These are phyloP conservation scores for Pterulicium gracile DNA, from an alignment of 1,284 basidiomycete genomes.

Conservation along the genomic window DNA sequence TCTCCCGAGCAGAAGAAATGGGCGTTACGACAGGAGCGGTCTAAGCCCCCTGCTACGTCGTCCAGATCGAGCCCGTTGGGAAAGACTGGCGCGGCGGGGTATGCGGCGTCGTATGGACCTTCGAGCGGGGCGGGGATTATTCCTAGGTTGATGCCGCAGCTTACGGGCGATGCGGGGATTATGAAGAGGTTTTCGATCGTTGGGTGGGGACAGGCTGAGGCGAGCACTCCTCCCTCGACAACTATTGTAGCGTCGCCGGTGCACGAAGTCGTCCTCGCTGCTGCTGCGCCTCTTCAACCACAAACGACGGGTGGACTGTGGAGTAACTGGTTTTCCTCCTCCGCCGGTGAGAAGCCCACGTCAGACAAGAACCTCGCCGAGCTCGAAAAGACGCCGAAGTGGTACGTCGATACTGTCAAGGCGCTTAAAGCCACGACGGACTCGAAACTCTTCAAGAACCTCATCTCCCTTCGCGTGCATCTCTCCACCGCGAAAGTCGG, in stretches of 20 bases:
- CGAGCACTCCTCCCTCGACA: too few relatives aligned
- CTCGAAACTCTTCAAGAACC: slow-evolving; percentile 60
- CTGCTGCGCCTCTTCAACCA: slow-evolving; percentile 36
- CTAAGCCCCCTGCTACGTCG: slow-evolving; percentile 24
- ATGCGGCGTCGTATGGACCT: slow-evolving; percentile 48
- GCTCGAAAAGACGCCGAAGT: slow-evolving; percentile 37
- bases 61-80: slow-evolving; percentile 17
- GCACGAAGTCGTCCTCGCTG: slow-evolving; percentile 23
- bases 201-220: slow-evolving; percentile 56
- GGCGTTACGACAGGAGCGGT: slow-evolving; percentile 48
- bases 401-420: slow-evolving; percentile 51
- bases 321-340: slow-evolving; percentile 61
- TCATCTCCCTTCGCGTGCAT: slow-evolving; percentile 80
- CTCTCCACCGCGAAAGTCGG: slow-evolving; percentile 72
- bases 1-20: slow-evolving; percentile 59
- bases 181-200: slow-evolving; percentile 68
- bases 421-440: slow-evolving; percentile 36
- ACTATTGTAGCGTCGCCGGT: too few relatives aligned
- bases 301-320: slow-evolving; percentile 69
- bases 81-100: slow-evolving; percentile 20
- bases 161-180: slow-evolving; percentile 56
- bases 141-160: slow-evolving; percentile 52
- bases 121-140: slow-evolving; percentile 42
- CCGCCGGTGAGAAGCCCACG: slow-evolving; percentile 39
- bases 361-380: slow-evolving; percentile 25